Base-by-base conservation (phyloP, 2,329 filamentous ascomycete genomes). In the Venturia asperata region DNA sequence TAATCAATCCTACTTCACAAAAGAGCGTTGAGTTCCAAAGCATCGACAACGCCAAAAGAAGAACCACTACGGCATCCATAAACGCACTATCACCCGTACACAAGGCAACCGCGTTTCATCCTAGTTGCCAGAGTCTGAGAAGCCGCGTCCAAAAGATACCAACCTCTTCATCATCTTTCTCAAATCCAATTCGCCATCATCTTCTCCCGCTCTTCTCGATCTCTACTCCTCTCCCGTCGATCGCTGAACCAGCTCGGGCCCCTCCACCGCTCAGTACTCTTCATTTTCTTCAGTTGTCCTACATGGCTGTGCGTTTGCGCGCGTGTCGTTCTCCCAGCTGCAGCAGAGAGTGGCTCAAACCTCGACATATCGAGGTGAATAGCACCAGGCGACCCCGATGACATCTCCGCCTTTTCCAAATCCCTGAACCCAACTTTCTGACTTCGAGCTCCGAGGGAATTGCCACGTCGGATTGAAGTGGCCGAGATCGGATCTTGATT, bases 131-230 rank as follows among this genome's bases (percentile, higher is more conserved):
- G n/a, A n/a, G n/a, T n/a, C n/a, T n/a, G n/a, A n/a, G n/a, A n/a
- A 34, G 24, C n/a, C 30, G 15, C 21, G 3, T 21, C 47, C 21
- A 52, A 52, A 52, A 52, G 47, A 52, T 52, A 27, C 11, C 47
- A 27, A 5, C 21, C 47, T 27, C 3, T 27, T 4, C 49, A 55
- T 17, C 30, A 34, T 21, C 47, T 11, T 58, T 1, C 24, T 64
- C 64, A 66, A 65, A 66, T 66, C 65, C 65, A 66, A 61, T 64
- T 64, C 34, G 41, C 41, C 62, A 64, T 58, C 62, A 45, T 61
- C 62, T 52, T 60, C 39, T 66, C 30, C 49, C 52, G 62, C 62
- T 49, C 65, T 30, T 65, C 63, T 21, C 63, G 43, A 41, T 62
- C 63, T 24, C 34, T 21, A 27, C 45, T 39, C 24, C 65, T 61